A percentile compares a stretch with the other conserved stretches of the same genome.
phyloP scores from a whole-genome alignment of 2,329 filamentous ascomycete genomes.

The Teratosphaeriaceae sp. region DNA sequence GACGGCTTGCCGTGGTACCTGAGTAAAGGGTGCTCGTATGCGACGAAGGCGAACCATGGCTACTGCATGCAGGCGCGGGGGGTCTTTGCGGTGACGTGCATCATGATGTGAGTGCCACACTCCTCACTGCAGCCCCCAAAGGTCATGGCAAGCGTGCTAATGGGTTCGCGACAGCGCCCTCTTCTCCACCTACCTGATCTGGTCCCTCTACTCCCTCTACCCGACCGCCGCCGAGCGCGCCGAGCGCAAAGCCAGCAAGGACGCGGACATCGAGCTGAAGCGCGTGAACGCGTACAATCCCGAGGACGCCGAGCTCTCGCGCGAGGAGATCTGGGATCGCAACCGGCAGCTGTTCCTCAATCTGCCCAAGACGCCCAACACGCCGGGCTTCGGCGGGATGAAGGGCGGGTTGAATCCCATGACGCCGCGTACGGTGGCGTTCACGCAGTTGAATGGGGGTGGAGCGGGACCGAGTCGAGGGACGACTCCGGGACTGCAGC shows the following conservation, averaged over 20 bases:
- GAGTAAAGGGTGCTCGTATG: constrained; percentile 54
- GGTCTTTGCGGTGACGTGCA: constrained; percentile 56
- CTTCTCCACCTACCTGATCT: constrained; percentile 52
- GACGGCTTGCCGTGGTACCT: constrained; percentile 68
- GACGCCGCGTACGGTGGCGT: constrained; percentile 62
- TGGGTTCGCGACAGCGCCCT: constrained; percentile 46
- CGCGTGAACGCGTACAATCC: constrained; percentile 40
- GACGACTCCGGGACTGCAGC: constrained; percentile 9
- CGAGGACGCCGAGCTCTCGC: constrained; percentile 36
- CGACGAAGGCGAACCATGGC: constrained; percentile 43
- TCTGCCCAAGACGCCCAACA: constrained; percentile 39
- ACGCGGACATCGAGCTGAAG: constrained; percentile 43
- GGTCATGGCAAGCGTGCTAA: no score
- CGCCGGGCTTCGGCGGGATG: constrained; percentile 31
- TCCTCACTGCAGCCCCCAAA: not conserved
- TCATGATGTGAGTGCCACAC: constrained; percentile 57
- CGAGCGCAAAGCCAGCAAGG: constrained; percentile 20
- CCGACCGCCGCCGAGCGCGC: constrained; percentile 32
- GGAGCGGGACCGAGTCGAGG: constrained; percentile 10
- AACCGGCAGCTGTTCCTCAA: constrained; percentile 33
- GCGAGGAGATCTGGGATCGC: constrained; percentile 53
- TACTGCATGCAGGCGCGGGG: constrained; percentile 64
- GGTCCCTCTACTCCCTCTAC: constrained; percentile 52
- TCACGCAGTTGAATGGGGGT: constrained; percentile 51
- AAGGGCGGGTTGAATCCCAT: constrained; percentile 34